Evolutionary conservation across 306 rosid genomes (phyloP).

Genomic region (Prunus padus): DNA sequence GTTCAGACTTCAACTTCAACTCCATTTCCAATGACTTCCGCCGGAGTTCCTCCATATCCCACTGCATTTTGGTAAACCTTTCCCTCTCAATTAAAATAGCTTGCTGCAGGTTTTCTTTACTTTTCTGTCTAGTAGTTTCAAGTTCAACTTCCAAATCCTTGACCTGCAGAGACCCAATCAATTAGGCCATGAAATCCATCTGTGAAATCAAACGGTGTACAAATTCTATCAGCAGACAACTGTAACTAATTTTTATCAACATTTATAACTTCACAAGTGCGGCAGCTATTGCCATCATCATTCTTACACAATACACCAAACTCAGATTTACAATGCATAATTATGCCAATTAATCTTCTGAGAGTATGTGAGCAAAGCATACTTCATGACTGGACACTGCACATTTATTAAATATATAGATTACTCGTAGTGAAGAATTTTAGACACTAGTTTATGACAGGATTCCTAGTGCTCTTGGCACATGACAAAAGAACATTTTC

Average conservation of each 20-base stretch:
- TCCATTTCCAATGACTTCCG: constrained; percentile 92
- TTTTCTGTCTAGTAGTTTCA: constrained; percentile 70
- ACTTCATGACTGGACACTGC: neutral
- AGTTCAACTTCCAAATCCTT: constrained; percentile 98
- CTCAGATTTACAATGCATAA: neutral
- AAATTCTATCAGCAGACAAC: neutral
- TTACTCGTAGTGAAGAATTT: neutral
- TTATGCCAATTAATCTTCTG: neutral
- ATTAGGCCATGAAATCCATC: constrained; percentile 13
- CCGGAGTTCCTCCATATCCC: constrained; percentile 99
- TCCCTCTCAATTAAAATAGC: constrained; percentile 92
- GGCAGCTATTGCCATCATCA: neutral
- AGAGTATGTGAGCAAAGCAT: neutral
- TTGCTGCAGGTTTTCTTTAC: constrained; percentile 93
- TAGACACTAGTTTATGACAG: neutral
- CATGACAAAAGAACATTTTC: neutral
- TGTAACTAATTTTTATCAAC: neutral
- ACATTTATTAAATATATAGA: neutral
- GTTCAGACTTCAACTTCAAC: constrained; percentile 67
- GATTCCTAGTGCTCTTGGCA: neutral
- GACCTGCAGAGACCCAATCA: constrained; percentile 62
- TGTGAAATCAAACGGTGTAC: neutral
- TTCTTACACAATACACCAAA: neutral
- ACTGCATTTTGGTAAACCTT: constrained; percentile 90
- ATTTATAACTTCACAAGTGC: neutral